Conservation (phyloP, 345 rosid species). For the Moricandia moricandioides region DNA sequence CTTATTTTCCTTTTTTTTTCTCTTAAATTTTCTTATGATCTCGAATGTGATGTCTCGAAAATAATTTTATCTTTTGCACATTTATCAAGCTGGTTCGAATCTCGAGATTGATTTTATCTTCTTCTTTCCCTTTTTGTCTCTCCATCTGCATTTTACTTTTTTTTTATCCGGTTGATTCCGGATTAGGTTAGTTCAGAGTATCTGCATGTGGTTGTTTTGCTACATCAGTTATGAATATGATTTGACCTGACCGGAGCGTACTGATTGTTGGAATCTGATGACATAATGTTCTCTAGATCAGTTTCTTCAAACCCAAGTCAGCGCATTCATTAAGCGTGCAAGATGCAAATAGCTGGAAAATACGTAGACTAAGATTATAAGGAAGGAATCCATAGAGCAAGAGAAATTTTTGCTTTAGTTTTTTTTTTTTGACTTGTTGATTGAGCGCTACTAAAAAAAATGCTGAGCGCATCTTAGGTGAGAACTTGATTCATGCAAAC, state of each 20-base stretch:
- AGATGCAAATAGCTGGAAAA: background rate
- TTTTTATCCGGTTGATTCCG: background rate
- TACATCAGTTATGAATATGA: background rate
- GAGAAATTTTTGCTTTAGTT: background rate
- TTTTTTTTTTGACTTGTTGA: no score
- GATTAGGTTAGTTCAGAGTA: background rate
- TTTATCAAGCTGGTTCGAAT: constrained; percentile 9
- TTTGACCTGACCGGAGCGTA: background rate
- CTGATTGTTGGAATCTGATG: constrained; percentile 1
- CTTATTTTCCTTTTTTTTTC: no score
- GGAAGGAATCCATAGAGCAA: background rate
- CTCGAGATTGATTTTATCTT: constrained; percentile 25
- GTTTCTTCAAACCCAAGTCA: constrained; percentile 39
- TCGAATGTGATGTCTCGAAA: background rate
- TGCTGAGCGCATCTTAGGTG: no score
- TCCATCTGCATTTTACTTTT: constrained; percentile 25
- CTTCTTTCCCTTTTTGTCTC: no score
- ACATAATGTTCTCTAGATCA: background rate
- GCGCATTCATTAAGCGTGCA: background rate
- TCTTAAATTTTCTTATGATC: background rate
- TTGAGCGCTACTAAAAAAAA: no score
- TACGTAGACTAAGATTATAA: no score
- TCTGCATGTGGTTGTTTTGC: constrained; percentile 14
- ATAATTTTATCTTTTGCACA: constrained; percentile 15
- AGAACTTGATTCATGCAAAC: no score